Conservation (phyloP, 305 asterid species). For the Ilex paraguariensis region DNA sequence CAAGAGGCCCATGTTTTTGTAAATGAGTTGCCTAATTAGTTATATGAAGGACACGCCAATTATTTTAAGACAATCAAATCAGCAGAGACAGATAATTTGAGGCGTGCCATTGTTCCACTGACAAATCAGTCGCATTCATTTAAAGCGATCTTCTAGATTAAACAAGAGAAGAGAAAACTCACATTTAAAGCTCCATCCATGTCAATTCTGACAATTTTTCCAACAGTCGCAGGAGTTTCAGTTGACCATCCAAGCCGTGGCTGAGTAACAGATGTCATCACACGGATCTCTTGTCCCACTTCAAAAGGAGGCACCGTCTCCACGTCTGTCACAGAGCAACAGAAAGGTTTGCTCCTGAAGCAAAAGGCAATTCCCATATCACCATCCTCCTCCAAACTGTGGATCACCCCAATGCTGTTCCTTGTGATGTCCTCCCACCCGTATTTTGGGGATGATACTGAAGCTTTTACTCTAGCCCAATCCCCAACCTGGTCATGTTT, state of each 20-base stretch:
- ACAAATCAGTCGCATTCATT: too few relatives aligned
- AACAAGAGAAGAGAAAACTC: conserved; percentile 28
- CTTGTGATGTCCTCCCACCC: conserved; percentile 96
- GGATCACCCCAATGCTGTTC: conserved; percentile 78
- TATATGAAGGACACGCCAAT: too few relatives aligned
- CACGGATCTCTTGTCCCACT: conserved; percentile 80
- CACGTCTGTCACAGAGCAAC: conserved; percentile 87
- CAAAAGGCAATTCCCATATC: conserved; percentile 95
- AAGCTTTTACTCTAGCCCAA: conserved; percentile 88
- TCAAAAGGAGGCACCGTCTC: conserved; percentile 87
- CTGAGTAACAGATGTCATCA: conserved; percentile 67
- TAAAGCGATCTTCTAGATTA: not conserved
- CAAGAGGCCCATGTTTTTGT: too few relatives aligned
- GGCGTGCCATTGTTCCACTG: too few relatives aligned
- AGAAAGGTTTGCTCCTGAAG: conserved; percentile 82
- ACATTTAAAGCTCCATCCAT: conserved; percentile 96
- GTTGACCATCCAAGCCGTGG: conserved; percentile 98
- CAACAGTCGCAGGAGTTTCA: conserved; percentile 83
- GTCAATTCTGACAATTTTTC: conserved; percentile 77
- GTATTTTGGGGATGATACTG: conserved; percentile 92
- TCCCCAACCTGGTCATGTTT: conserved; percentile 63
- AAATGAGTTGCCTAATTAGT: too few relatives aligned
- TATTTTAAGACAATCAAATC: too few relatives aligned
- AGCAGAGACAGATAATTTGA: too few relatives aligned
- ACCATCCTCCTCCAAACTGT: conserved; percentile 95